These are phyloP conservation scores for Crinitomyces ghanaensis DNA, from an alignment of 805 yeast genomes.

Conservation along the genomic window DNA sequence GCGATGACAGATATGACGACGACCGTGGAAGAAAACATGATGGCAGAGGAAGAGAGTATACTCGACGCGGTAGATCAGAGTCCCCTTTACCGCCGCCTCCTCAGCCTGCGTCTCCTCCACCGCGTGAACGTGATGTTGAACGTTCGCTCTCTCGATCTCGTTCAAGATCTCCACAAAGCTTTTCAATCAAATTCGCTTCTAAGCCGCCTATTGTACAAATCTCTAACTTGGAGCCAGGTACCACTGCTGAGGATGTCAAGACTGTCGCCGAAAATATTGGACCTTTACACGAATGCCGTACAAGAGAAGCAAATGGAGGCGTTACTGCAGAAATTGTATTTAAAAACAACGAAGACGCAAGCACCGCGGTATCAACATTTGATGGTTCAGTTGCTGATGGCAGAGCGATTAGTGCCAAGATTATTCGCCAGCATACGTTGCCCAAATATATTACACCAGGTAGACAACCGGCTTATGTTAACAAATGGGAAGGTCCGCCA, in stretches of 20 bases:
- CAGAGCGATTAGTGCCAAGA: slow-evolving; percentile 27
- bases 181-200: slow-evolving; percentile 13
- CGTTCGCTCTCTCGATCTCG: too few species aligned
- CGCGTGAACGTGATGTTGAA: too few species aligned
- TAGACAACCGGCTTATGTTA: slow-evolving; percentile 1
- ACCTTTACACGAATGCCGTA: slow-evolving; percentile 15
- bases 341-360: slow-evolving; percentile 22
- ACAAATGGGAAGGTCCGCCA: slow-evolving; percentile 13
- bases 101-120: too few species aligned
- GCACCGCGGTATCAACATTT: slow-evolving; percentile 24
- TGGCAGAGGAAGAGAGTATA: too few species aligned
- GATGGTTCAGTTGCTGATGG: slow-evolving; percentile 41
- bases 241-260: slow-evolving; percentile 22
- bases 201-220: slow-evolving; percentile 20
- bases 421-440: slow-evolving; percentile 17
- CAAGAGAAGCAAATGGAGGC: slow-evolving; percentile 7
- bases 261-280: slow-evolving; percentile 20
- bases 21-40: too few species aligned
- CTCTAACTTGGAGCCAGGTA: slow-evolving; percentile 23
- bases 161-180: slow-evolving; percentile 1
- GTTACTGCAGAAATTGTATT: slow-evolving; percentile 21
- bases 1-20: too few species aligned
- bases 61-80: too few species aligned
- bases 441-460: slow-evolving; percentile 4
- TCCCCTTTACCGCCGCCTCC: too few species aligned